These are phyloP conservation scores for Pterulicium gracile DNA, from an alignment of 1,284 basidiomycete species.

Conservation along the genomic window DNA sequence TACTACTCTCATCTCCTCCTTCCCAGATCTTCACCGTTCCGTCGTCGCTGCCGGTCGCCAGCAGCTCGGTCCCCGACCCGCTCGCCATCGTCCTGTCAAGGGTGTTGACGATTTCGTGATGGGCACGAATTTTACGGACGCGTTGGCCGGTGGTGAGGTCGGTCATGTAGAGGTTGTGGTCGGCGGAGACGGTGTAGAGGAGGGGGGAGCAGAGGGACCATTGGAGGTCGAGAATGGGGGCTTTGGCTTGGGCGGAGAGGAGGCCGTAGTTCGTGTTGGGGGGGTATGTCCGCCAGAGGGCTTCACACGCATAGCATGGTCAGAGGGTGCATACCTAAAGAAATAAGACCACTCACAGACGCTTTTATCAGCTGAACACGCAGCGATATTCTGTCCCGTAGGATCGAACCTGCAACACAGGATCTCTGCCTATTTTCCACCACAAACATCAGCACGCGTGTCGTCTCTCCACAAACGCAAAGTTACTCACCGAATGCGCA, in stretches of 20 bases:
- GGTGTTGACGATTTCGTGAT: slow-evolving; percentile 81
- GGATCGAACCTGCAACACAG: slow-evolving; percentile 74
- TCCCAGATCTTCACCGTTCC: slow-evolving; percentile 86
- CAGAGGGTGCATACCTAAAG: slow-evolving; percentile 1
- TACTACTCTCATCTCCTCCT: slow-evolving; percentile 63
- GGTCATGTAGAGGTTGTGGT: slow-evolving; percentile 66
- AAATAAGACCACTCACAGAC: slow-evolving; percentile 45
- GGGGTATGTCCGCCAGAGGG: slow-evolving; percentile 72
- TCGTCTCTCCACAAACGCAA: neutral
- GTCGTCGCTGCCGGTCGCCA: slow-evolving; percentile 83
- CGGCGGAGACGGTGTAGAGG: slow-evolving; percentile 76
- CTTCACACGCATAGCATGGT: slow-evolving; percentile 22
- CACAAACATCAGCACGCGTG: neutral
- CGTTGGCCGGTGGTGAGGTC: slow-evolving; percentile 75
- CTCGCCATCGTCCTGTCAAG: slow-evolving; percentile 77
- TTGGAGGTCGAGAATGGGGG: slow-evolving; percentile 70
- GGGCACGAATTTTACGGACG: slow-evolving; percentile 66
- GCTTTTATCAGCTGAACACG: slow-evolving; percentile 70
- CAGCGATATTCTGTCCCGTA: slow-evolving; percentile 73
- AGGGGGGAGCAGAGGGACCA: slow-evolving; percentile 66
- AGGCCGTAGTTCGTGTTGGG: slow-evolving; percentile 79
- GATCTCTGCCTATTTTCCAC: slow-evolving; percentile 52
- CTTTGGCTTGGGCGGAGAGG: slow-evolving; percentile 63
- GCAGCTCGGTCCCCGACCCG: slow-evolving; percentile 72
- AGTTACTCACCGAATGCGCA: slow-evolving; percentile 49